phyloP scores from a whole-genome alignment of 352 stramenopile species.

The Phytophthora megakarya region DNA sequence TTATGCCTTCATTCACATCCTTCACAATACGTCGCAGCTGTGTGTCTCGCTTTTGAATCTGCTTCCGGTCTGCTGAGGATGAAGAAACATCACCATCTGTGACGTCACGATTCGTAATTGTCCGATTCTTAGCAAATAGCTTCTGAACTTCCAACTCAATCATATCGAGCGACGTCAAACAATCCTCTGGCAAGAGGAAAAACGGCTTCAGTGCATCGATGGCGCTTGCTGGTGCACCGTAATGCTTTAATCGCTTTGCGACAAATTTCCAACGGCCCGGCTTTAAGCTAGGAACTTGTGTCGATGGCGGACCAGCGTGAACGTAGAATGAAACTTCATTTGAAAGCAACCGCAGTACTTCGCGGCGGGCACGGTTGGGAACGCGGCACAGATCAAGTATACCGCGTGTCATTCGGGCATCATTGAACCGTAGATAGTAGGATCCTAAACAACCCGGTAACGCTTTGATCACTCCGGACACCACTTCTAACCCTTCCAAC shows the following conservation, averaged over 20 bases:
- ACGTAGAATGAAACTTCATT: conserved; percentile 76
- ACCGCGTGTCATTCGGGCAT: conserved; percentile 67
- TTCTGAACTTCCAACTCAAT: conserved; percentile 73
- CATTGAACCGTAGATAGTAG: conserved; percentile 84
- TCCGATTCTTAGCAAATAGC: conserved; percentile 54
- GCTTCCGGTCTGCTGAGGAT: conserved; percentile 44
- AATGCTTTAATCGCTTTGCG: conserved; percentile 69
- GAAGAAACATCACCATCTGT: conserved; percentile 19
- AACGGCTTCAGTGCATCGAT: conserved; percentile 76
- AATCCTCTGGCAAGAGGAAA: conserved; percentile 75
- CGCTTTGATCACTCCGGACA: conserved; percentile 72
- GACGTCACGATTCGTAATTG: conserved; percentile 32
- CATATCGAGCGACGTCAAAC: conserved; percentile 58
- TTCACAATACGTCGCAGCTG: conserved; percentile 69
- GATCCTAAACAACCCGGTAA: conserved; percentile 64
- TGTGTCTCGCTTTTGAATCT: conserved; percentile 69
- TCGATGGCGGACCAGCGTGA: conserved; percentile 63
- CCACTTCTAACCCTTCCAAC: conserved; percentile 77
- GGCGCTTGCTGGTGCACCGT: conserved; percentile 45
- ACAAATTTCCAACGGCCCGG: conserved; percentile 78
- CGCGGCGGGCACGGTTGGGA: conserved; percentile 51
- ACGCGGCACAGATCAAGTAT: conserved; percentile 78
- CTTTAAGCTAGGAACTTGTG: conserved; percentile 61
- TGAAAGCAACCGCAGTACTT: conserved; percentile 78
- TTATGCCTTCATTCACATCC: conserved; percentile 71